Percentiles rank a stretch among this genome's conserved stretches.
These are phyloP conservation scores for Stagonosporopsis cucurbitacearum DNA, from an alignment of 2,329 filamentous ascomycete genomes.

Conservation along the genomic window DNA sequence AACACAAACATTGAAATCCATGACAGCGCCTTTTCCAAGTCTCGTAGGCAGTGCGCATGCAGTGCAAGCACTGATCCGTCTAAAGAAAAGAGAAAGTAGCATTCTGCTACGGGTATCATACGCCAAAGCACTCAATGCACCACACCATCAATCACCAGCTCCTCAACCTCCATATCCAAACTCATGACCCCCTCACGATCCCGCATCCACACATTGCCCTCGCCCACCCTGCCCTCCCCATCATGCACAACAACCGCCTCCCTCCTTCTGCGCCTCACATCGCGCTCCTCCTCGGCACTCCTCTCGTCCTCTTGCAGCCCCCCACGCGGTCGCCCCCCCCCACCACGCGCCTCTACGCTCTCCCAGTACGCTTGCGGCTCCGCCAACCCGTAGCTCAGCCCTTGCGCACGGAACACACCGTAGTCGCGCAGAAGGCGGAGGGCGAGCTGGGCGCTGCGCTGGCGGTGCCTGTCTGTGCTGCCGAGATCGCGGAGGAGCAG, in stretches of 20 bases:
- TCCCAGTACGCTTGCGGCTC: constrained; percentile 10
- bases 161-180: constrained; percentile 9
- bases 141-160: constrained; percentile 16
- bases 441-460: constrained; percentile 34
- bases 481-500: constrained; percentile 36
- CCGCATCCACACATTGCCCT: constrained; percentile 78
- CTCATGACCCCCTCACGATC: constrained; percentile 25
- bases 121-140: constrained; percentile 3
- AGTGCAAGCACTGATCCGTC: neutral
- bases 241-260: constrained; percentile 93
- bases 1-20: neutral
- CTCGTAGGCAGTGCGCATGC: constrained; percentile 8
- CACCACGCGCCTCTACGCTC: neutral
- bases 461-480: constrained; percentile 24
- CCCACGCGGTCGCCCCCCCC: neutral
- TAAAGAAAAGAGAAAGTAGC: neutral
- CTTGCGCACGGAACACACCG: constrained; percentile 12
- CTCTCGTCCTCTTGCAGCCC: constrained; percentile 49
- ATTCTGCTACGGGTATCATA: constrained; percentile 12
- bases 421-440: constrained; percentile 38
- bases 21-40: neutral
- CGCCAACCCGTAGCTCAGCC: constrained; percentile 2
- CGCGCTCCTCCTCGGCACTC: constrained; percentile 65
- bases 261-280: constrained; percentile 75
- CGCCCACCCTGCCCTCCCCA: constrained; percentile 74